Base-by-base conservation (phyloP, 129 eudicot species). In the Centella asiatica region DNA sequence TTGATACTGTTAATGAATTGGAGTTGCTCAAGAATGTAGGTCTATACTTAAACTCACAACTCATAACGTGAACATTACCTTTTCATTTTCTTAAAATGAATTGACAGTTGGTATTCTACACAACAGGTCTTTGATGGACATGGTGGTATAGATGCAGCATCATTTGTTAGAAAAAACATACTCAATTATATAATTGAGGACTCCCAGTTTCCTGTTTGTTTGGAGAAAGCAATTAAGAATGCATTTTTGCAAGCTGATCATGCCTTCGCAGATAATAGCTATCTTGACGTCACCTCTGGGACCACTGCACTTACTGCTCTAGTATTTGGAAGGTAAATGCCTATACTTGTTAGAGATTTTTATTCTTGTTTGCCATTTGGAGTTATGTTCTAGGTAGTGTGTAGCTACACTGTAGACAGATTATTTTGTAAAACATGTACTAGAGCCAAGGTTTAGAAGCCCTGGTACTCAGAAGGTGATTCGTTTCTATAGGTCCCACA, bases 41-140 rank as follows among this genome's bases (percentile, higher is more conserved):
- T n/a, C 23, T 51, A 13, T 18, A 18, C 19, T 3, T 19, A 33
- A 65, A 26, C 33, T 32, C 8, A 2, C 1, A 20, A 24, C 51
- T 58, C 26, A 58, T 44, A 14, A 0, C 69, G 19, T 64, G 45
- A 46, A 27, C 4, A 27, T 7, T 64, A 17, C 10, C 37, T 65
- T 27, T 50, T 10, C 0, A 24, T 19, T 12, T 47, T 14, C 11
- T 49, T 25, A 1, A 24, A 44, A 23, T 32, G 19, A 32, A 20
- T 33, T 48, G 59, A 65, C 47, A 20, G 22, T 29, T 36, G 19
- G 4, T 19, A 33, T 9, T 56, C 56, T 24, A 47, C 1, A 53
- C 25, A 36, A 63, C 74, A 90, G 98, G 98, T 90, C 29, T 90
- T 90, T 82, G 98, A 90, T 79, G 98, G 98, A 5, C 98, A 90